Base-by-base conservation (phyloP, 495 filamentous ascomycete species). In the Neurospora sp. region DNA sequence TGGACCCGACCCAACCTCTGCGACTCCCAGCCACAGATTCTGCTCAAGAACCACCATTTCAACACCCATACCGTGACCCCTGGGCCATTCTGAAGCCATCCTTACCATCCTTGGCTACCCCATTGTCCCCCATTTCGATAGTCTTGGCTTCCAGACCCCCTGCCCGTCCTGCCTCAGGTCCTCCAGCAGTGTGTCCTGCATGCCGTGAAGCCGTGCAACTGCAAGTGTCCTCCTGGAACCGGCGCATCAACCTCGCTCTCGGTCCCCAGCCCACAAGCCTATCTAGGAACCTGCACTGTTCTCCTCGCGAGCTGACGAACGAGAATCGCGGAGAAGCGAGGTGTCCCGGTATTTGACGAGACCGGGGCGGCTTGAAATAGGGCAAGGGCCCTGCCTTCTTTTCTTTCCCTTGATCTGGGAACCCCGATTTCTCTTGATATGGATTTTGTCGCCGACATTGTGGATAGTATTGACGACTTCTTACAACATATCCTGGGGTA, bases 1-100 rank as follows among this genome's bases (percentile, higher is more conserved):
- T 78, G 77, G 77, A 69, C 37, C 23, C 71, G 66, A 76, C 72
- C 80, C 80, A 80, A 82, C 80, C 79, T 62, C 54, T 62, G 54
- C 54, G 12, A 62, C 54, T 35, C 76, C 74, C 66, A 74, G 74
- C 75, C 72, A 72, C 74, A 60, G 70, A 75, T 79, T 69, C 71
- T 76, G 39, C 37, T 54, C 73, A 39, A 38, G 39, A 23, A 46
- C 41, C n/a, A 39, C 42, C 12, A 40, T 44, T 44, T 44, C 16
- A 5, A 31, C 70, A 46, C 41, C 39, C 41, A 27, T 60, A 27
- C 20, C 20, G 23, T 6, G 20, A 60, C 20, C 49, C 49, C 49
- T 60, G 10, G 46, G 6, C n/a, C 2, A 49, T n/a, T 10, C 44
- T 20, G 42, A 46, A 46, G 42, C 42, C 18, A 46, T 46, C 16